A percentile compares a stretch with the other conserved stretches of the same genome.
Conservation (phyloP, 1,139 yeast species). For the Casaregolazyma suthepensis region DNA sequence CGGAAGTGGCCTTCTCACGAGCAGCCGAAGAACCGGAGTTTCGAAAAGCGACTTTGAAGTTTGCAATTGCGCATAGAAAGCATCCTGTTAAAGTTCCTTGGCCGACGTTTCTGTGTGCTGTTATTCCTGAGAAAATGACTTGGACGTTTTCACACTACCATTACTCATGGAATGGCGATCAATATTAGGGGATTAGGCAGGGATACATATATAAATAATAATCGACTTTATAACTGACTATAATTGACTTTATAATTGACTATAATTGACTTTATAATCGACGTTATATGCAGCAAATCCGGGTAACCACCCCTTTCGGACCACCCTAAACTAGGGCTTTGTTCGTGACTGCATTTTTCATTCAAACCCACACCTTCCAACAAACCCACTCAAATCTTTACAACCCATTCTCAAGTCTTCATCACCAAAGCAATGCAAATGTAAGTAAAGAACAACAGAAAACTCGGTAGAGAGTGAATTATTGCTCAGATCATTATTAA, state of each 20-base stretch:
- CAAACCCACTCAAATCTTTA: conserved; percentile 8
- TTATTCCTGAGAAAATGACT: too few species aligned
- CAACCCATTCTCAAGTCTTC: conserved; percentile 6
- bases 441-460: conserved; percentile 14
- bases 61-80: not conserved
- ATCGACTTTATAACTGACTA: too few species aligned
- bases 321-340: conserved; percentile 3
- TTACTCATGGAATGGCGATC: too few species aligned
- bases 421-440: conserved; percentile 20
- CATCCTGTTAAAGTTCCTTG: not conserved
- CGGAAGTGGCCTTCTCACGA: not conserved
- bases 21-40: not conserved
- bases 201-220: too few species aligned
- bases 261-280: too few species aligned
- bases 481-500: not conserved
- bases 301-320: not conserved
- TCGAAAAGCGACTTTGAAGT: not conserved
- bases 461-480: not conserved
- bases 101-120: not conserved
- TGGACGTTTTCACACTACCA: not conserved
- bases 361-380: not conserved
- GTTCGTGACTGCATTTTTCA: conserved; percentile 4
- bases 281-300: too few species aligned
- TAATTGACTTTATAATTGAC: too few species aligned
- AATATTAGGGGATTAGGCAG: too few species aligned